Conservation (phyloP, 495 filamentous ascomycete species). For the Mycothermus thermophilus region DNA sequence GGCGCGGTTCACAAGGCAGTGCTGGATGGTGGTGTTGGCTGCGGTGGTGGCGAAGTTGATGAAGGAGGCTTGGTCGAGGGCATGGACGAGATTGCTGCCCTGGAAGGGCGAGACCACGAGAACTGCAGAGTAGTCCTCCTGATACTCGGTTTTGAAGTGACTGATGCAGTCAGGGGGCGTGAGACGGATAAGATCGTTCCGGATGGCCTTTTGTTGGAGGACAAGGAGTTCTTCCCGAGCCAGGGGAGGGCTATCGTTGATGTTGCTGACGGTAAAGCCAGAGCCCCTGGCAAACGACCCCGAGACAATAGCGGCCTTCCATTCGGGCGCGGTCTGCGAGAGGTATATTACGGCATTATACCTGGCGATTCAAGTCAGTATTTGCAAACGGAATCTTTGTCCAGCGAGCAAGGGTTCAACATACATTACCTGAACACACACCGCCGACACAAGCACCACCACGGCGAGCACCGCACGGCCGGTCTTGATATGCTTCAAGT, state of each 20-base stretch:
- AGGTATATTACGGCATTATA: constrained; percentile 35
- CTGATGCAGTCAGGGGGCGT: constrained; percentile 15
- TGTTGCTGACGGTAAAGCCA: constrained; percentile 21
- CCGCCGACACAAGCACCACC: constrained; percentile 23
- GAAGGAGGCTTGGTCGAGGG: constrained; percentile 12
- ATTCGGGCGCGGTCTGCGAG: constrained; percentile 19
- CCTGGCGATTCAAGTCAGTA: constrained; percentile 16
- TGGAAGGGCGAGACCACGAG: constrained; percentile 20
- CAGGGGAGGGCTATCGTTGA: constrained; percentile 19
- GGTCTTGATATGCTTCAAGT: constrained; percentile 28
- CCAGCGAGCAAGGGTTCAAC: constrained; percentile 2
- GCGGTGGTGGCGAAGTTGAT: no score
- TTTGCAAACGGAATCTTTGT: background rate
- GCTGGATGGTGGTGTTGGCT: no score
- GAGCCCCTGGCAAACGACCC: constrained; percentile 24
- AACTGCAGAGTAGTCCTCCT: constrained; percentile 19
- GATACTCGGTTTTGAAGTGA: constrained; percentile 23
- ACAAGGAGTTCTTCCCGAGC: constrained; percentile 19
- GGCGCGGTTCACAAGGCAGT: constrained; percentile 22
- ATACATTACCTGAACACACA: constrained; percentile 31
- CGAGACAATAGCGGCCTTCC: constrained; percentile 26
- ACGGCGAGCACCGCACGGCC: constrained; percentile 24
- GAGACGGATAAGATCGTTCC: constrained; percentile 15
- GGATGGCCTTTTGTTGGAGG: constrained; percentile 20
- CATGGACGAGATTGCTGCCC: no score